A percentile compares a stretch with the other conserved stretches of the same genome.
Evolutionary conservation across 2,329 filamentous ascomycete species (phyloP).

Genomic region (Cladosporium sp.): DNA sequence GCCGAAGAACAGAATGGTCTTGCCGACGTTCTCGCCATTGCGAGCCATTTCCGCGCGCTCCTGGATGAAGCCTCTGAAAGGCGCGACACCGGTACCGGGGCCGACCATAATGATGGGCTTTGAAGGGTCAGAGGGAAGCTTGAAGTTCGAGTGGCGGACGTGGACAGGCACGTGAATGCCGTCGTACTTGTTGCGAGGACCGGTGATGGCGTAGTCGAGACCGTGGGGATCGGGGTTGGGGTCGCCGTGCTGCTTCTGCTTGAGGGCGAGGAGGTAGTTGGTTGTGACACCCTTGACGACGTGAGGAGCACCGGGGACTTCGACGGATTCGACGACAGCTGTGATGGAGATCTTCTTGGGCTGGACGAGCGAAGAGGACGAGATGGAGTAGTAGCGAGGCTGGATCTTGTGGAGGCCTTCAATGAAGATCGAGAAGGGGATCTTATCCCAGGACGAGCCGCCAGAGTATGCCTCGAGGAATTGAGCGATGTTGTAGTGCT

Average conservation of each 20-base stretch:
- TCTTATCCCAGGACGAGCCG: constrained; percentile 74
- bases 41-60: constrained; percentile 84
- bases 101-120: constrained; percentile 96
- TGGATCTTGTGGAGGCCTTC: constrained; percentile 94
- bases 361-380: constrained; percentile 90
- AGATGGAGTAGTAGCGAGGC: constrained; percentile 98
- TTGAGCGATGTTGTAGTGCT: constrained; percentile 87
- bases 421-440: constrained; percentile 93
- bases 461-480: constrained; percentile 73
- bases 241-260: constrained; percentile 94
- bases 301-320: constrained; percentile 73
- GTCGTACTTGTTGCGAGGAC: constrained; percentile 95
- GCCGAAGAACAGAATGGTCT: constrained; percentile 90
- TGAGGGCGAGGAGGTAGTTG: constrained; percentile 92
- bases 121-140: constrained; percentile 89
- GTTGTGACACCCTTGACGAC: constrained; percentile 93
- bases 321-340: constrained; percentile 84
- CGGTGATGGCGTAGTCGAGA: constrained; percentile 80
- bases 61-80: constrained; percentile 93
- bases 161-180: constrained; percentile 94
- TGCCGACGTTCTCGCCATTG: constrained; percentile 79
- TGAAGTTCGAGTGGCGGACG: constrained; percentile 98
- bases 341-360: constrained; percentile 95
- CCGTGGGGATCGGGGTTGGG: constrained; percentile 79
- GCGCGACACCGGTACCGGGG: constrained; percentile 93